Conservation (phyloP, 192 early-diverging fungal genomes). For the Entophlyctis luteolus region DNA sequence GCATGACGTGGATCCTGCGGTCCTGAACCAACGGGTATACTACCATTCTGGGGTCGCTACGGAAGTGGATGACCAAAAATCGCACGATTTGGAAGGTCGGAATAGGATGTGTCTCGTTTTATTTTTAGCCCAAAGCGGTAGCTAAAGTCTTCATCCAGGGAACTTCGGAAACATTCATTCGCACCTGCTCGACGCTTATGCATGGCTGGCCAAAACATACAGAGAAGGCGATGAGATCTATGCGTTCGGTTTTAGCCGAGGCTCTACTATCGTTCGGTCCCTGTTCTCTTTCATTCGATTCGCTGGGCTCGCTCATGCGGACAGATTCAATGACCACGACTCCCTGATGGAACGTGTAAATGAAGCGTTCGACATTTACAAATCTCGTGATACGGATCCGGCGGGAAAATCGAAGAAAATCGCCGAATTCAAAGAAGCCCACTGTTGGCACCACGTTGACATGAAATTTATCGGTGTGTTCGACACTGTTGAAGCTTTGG, state of each 20-base stretch:
- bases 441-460: slow-evolving; percentile 19
- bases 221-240: slow-evolving; percentile 17
- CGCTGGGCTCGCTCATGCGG: slow-evolving; percentile 7
- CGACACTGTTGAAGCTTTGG: slow-evolving; percentile 5
- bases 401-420: background rate
- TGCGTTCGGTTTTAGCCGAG: slow-evolving; percentile 22
- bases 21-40: slow-evolving; percentile 1
- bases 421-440: slow-evolving; percentile 1
- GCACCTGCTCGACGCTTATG: slow-evolving; percentile 18
- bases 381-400: background rate
- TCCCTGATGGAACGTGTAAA: background rate
- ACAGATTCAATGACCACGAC: background rate
- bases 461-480: slow-evolving; percentile 19
- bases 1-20: background rate
- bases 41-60: slow-evolving; percentile 15
- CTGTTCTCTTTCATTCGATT: slow-evolving; percentile 22
- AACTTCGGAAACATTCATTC: slow-evolving; percentile 10
- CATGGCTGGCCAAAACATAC: slow-evolving; percentile 18
- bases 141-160: background rate
- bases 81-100: background rate
- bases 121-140: background rate
- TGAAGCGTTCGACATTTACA: slow-evolving; percentile 20
- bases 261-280: slow-evolving; percentile 23
- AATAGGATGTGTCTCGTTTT: background rate
- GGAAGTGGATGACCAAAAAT: background rate